A percentile compares a stretch with the other conserved stretches of the same genome.
Evolutionary conservation across 192 early-diverging fungal species (phyloP).

Genomic region (Dispira parvispora): DNA sequence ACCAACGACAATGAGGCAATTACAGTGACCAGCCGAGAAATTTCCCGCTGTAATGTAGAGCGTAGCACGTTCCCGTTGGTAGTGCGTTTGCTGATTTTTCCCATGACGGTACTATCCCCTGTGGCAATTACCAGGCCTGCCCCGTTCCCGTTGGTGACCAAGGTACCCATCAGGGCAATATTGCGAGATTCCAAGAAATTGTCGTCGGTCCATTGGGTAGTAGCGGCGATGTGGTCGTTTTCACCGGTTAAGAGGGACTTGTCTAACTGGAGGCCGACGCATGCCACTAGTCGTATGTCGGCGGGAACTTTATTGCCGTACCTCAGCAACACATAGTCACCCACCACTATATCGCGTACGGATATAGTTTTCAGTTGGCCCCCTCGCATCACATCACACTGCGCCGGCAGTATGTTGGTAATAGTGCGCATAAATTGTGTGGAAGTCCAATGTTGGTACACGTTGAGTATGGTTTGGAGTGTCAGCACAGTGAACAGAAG

Average conservation of each 20-base stretch:
- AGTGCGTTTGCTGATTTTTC: slow-evolving; percentile 48
- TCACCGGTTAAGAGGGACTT: slow-evolving; percentile 65
- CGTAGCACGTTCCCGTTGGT: not conserved
- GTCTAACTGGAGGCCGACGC: slow-evolving; percentile 56
- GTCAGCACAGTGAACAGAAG: slow-evolving; percentile 45
- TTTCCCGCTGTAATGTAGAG: slow-evolving; percentile 45
- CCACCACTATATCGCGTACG: slow-evolving; percentile 42
- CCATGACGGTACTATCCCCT: slow-evolving; percentile 65
- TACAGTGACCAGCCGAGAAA: slow-evolving; percentile 67
- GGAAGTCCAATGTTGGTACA: slow-evolving; percentile 52
- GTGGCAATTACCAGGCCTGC: slow-evolving; percentile 59
- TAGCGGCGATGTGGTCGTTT: slow-evolving; percentile 44
- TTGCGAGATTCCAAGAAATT: slow-evolving; percentile 69
- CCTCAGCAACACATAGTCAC: slow-evolving; percentile 52
- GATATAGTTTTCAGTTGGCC: slow-evolving; percentile 28
- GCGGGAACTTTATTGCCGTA: slow-evolving; percentile 63
- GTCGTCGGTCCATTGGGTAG: slow-evolving; percentile 41
- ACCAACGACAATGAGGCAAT: slow-evolving; percentile 37
- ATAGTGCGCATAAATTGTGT: slow-evolving; percentile 51
- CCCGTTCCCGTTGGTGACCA: slow-evolving; percentile 52
- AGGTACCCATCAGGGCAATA: slow-evolving; percentile 58
- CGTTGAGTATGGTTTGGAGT: slow-evolving; percentile 47
- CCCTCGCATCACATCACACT: slow-evolving; percentile 52
- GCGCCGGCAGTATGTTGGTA: slow-evolving; percentile 44
- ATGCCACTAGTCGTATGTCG: slow-evolving; percentile 49